These are phyloP conservation scores for Malus hybrid DNA, from an alignment of 331 rosid species.

Conservation along the genomic window DNA sequence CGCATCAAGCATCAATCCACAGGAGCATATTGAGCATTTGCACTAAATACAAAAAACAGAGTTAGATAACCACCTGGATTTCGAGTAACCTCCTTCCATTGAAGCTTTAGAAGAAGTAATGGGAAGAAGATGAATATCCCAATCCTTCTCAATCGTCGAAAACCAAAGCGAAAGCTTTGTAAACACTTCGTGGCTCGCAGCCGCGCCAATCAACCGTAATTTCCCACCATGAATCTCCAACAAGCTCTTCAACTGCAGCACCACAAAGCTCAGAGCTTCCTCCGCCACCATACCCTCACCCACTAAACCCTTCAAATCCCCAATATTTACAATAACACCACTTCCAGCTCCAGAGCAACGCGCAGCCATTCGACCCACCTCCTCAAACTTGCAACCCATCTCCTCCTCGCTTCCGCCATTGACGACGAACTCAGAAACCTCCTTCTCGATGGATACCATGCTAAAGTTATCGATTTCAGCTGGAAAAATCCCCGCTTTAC, in stretches of 20 bases:
- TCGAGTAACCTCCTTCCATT: constrained; percentile 43
- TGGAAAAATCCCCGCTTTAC: constrained; percentile 21
- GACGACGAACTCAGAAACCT: constrained; percentile 41
- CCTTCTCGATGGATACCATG: constrained; percentile 37
- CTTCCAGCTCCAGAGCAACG: constrained; percentile 42
- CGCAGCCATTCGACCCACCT: constrained; percentile 40
- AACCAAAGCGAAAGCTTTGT: constrained; percentile 44
- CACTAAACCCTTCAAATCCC: constrained; percentile 34
- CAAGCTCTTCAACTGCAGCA: constrained; percentile 44
- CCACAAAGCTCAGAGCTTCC: constrained; percentile 43
- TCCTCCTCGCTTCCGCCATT: constrained; percentile 35
- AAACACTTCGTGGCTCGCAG: constrained; percentile 37
- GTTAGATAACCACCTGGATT: constrained; percentile 61
- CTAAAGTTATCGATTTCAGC: constrained; percentile 28
- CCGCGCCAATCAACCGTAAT: constrained; percentile 68
- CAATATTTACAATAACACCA: constrained; percentile 42
- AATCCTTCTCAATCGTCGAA: constrained; percentile 52
- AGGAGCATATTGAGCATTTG: background rate
- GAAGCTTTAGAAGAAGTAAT: constrained; percentile 63
- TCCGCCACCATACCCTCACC: constrained; percentile 11
- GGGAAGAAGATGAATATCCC: constrained; percentile 75
- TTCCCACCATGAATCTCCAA: constrained; percentile 43
- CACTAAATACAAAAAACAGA: background rate
- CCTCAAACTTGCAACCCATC: constrained; percentile 48
- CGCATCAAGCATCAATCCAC: background rate